These are phyloP conservation scores for Lagerstroemia speciosa DNA, from an alignment of 345 rosid genomes.

Conservation along the genomic window DNA sequence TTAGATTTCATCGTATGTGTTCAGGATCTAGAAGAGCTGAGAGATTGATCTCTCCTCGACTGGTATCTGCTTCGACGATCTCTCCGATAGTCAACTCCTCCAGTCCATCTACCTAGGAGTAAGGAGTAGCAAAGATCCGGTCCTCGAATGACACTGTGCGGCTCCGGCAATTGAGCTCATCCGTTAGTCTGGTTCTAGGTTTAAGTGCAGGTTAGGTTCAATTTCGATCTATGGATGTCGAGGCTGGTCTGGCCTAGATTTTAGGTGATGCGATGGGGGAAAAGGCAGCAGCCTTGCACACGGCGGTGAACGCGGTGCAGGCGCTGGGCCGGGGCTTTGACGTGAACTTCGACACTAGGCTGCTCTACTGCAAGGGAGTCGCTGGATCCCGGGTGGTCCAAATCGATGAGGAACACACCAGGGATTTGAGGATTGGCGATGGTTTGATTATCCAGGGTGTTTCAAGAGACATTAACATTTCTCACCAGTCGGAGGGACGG, in stretches of 20 bases:
- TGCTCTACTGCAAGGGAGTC: constrained; percentile 63
- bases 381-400: constrained; percentile 44
- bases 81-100: neutral
- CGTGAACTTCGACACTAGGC: constrained; percentile 61
- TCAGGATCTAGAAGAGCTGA: constrained; percentile 7
- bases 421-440: constrained; percentile 35
- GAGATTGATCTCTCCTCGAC: neutral
- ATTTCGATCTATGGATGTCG: neutral
- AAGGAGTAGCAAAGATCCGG: neutral
- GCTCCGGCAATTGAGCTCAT: neutral
- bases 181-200: neutral
- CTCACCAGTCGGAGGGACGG: constrained; percentile 28
- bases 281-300: constrained; percentile 40
- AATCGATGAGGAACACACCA: constrained; percentile 43
- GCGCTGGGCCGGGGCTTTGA: constrained; percentile 71
- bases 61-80: constrained; percentile 6
- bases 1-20: neutral
- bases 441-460: constrained; percentile 34
- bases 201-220: neutral
- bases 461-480: constrained; percentile 42
- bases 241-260: constrained; percentile 1
- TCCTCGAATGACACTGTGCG: neutral
- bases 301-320: constrained; percentile 52
- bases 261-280: constrained; percentile 30
- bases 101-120: neutral